Base-by-base conservation (phyloP, 805 yeast species). In the Candida cerambycidarum region DNA sequence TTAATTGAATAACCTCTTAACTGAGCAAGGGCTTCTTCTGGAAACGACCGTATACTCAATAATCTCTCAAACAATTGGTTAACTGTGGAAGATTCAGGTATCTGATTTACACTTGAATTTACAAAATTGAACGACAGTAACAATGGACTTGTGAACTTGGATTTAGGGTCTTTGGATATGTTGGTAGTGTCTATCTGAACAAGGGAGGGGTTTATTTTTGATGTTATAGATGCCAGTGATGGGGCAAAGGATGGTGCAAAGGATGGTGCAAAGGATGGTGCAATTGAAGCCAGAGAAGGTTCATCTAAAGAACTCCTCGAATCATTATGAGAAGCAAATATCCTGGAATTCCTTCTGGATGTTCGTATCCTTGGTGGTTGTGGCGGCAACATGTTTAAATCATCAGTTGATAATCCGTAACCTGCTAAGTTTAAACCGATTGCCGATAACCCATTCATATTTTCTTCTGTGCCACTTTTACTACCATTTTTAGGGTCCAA, bases 41-140 rank as follows among this genome's bases (percentile, higher is more conserved):
- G 57, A 39, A 71, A 69, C 0, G 59, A 71, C 34, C 75, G 52
- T 4, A 58, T 57, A 3, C 70, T 56, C 4, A 71, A 53, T n/a
- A 71, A 48, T 36, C 58, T 55, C 40, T 69, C 73, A 46, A 71
- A 71, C n/a, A 70, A 51, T 4, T 45, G 51, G 39, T 70, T 72
- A 8, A 71, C 75, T 10, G 69, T 55, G 17, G 56, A 58, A 3
- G 67, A 43, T 4, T 51, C 51, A 2, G 76, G 76, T 47, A 67
- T 59, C 43, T 60, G 65, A 38, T 61, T 53, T 37, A 63, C 56
- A 34, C 60, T 50, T n/a, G 61, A 53, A 2, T 63, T 55, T 4
- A 64, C 67, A 7, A 61, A 50, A n/a, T 59, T 57, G 48, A 65
- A 69, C 1, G 72, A 61, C 31, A 59, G 69, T 6, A 65, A 48